phyloP scores from a whole-genome alignment of 257 asterid species.

The Paraleonurus japonicus region DNA sequence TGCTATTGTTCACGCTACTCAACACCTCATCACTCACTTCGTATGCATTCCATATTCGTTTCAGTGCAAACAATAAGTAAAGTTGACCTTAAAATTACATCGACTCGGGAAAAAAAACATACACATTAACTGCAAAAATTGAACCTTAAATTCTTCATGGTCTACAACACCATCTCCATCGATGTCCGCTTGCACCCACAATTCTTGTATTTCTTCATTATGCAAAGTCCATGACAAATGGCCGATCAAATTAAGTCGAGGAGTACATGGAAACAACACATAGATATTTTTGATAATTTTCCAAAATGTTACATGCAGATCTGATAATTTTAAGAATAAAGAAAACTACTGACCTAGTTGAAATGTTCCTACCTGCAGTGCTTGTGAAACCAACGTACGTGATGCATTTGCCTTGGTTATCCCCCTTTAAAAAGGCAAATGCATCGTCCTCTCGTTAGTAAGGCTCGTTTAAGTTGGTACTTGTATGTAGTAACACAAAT shows the following conservation, averaged over 20 bases:
- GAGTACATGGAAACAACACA: neutral
- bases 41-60: constrained; percentile 74
- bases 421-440: constrained; percentile 78
- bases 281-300: neutral
- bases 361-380: constrained; percentile 61
- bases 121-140: neutral
- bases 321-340: neutral
- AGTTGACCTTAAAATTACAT: no score
- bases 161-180: constrained; percentile 78
- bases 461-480: constrained; percentile 83
- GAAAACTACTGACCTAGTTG: constrained; percentile 17
- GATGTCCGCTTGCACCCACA: constrained; percentile 84
- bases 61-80: constrained; percentile 43
- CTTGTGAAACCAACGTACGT: constrained; percentile 77
- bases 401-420: constrained; percentile 61
- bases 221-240: constrained; percentile 79
- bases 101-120: neutral
- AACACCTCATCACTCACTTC: constrained; percentile 39
- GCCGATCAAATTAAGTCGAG: constrained; percentile 84
- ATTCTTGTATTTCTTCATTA: constrained; percentile 66
- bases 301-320: neutral
- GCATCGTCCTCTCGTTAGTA: constrained; percentile 79
- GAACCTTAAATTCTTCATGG: constrained; percentile 83
- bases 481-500: constrained; percentile 32
- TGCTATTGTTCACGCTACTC: constrained; percentile 42